Base-by-base conservation (phyloP, 495 filamentous ascomycete species). In the Xylona heveae region DNA sequence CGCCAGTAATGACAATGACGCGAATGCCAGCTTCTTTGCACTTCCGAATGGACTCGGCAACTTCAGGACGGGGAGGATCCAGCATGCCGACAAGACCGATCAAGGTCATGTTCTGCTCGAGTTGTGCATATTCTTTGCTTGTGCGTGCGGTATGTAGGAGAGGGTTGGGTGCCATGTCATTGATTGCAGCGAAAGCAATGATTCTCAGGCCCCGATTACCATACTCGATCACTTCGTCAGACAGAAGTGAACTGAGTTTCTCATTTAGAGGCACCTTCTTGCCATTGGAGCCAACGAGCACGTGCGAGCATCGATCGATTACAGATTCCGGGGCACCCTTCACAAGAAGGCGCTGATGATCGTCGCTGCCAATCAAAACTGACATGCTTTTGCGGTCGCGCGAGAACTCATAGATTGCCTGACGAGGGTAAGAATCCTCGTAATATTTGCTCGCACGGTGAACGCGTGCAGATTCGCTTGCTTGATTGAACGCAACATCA, bases 301-400 rank as follows among this genome's bases (percentile, higher is more conserved):
- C 66, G 42, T 79, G 63, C 24, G 79, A 73, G 57, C 90, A 99
- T 25, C 90, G 78, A 28, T 91, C 88, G 30, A 95, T 63, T 39
- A 95, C 69, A 5, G 80, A 76, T 52, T 99, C 90, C 7, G 90
- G 90, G 8, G 90, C 90, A 39, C 90, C 90, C 54, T 99, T 99
- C 37, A 95, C 88, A 16, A 99, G 68, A 9, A 99, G 72, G 47
- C 74, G 77, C 50, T 85, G 65, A 21, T 69, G 49, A 25, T 59
- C 60, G 28, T 61, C 67, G 27, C 64, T 56, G 33, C 74, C 71
- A 29, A 88, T 76, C 12, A 94, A 66, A 19, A 95, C 90, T 17
- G 90, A 99, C 90, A 99, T 99, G 48, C 90, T 95, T 64, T 99
- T 99, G 14, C 90, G 67, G 50, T 95, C 90, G 45, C 90, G 73